These are phyloP conservation scores for Kuraishia molischiana DNA, from an alignment of 805 yeast genomes.

Conservation along the genomic window DNA sequence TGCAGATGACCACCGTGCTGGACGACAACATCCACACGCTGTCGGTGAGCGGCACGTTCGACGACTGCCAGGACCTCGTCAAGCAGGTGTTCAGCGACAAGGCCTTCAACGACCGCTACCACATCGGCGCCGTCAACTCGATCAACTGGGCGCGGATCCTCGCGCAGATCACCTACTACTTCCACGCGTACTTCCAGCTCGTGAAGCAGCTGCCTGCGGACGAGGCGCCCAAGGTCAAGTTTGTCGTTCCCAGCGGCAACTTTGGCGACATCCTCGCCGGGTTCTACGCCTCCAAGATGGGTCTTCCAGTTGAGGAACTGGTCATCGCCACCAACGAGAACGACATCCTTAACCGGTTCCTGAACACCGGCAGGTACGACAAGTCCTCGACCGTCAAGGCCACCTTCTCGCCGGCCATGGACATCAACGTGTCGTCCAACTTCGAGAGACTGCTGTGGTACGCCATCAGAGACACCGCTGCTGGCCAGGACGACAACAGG, in stretches of 20 bases:
- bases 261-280: conserved; percentile 98
- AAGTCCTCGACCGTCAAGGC: conserved; percentile 69
- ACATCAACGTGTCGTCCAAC: conserved; percentile 87
- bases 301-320: conserved; percentile 78
- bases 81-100: conserved; percentile 86
- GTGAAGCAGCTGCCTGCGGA: conserved; percentile 23
- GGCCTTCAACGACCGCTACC: conserved; percentile 81
- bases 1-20: conserved; percentile 94
- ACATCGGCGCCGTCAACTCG: conserved; percentile 95
- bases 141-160: conserved; percentile 98
- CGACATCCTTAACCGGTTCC: conserved; percentile 88
- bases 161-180: conserved; percentile 96
- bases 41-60: conserved; percentile 93
- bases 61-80: conserved; percentile 96
- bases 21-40: conserved; percentile 91
- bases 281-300: conserved; percentile 90
- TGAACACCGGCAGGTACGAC: conserved; percentile 78
- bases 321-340: conserved; percentile 95
- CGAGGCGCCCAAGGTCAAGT: conserved; percentile 46
- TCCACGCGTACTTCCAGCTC: conserved; percentile 80
- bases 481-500: conserved; percentile 43
- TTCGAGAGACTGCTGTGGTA: conserved; percentile 97
- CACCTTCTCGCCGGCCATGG: conserved; percentile 97
- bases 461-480: conserved; percentile 64
- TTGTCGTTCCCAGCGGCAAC: conserved; percentile 96